A percentile compares a stretch with the other conserved stretches of the same genome.
phyloP scores from a whole-genome alignment of 192 early-diverging fungal genomes.

The Podila verticillata region DNA sequence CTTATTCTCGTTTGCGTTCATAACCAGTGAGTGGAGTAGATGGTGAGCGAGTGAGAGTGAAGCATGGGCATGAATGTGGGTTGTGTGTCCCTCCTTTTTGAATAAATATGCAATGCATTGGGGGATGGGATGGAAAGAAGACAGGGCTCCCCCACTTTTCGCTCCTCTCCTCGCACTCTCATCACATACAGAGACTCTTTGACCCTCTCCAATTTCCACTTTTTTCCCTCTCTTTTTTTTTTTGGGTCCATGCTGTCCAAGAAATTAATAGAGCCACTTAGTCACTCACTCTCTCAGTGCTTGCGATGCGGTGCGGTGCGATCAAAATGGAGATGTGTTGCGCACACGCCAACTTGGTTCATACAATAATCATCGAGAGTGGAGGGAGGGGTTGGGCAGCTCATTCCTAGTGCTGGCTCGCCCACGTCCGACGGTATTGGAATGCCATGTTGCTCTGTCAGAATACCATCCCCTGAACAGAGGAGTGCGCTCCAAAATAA shows the following conservation, averaged over 20 bases:
- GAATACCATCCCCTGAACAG: neutral
- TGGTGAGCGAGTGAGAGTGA: neutral
- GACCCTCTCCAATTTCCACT: too few relatives aligned
- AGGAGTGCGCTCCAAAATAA: neutral
- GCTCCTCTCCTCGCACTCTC: neutral
- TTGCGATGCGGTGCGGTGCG: neutral
- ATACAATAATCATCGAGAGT: too few relatives aligned
- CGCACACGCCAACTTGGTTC: conserved; percentile 1
- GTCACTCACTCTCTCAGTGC: too few relatives aligned
- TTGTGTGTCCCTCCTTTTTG: neutral
- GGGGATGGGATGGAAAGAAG: neutral
- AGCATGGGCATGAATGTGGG: neutral
- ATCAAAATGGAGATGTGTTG: neutral
- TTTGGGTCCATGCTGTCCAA: neutral
- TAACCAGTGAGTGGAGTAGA: neutral
- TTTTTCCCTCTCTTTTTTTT: too few relatives aligned
- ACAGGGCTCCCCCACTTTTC: too few relatives aligned
- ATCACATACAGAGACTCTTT: too few relatives aligned
- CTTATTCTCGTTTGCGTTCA: neutral
- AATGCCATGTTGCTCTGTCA: neutral
- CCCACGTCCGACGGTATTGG: neutral
- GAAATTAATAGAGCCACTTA: neutral
- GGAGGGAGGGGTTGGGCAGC: too few relatives aligned
- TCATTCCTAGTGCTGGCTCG: too few relatives aligned
- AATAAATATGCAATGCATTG: neutral